These are phyloP conservation scores for Apiospora pterosperma DNA, from an alignment of 2,329 filamentous ascomycete species.

Conservation along the genomic window DNA sequence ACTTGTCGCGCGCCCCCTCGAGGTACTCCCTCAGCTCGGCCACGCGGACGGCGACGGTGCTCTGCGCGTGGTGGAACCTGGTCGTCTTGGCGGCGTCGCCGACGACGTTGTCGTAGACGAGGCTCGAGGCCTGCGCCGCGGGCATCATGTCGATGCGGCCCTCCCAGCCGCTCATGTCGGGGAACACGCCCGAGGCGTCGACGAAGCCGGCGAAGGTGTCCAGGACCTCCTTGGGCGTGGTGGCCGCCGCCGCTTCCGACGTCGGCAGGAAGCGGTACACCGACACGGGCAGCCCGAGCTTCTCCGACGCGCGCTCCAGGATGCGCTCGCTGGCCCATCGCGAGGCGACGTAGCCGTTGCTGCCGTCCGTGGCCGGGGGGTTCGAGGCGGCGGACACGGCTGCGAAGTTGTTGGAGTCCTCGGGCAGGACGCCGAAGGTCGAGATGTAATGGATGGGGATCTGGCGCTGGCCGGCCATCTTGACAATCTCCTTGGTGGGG, in stretches of 20 bases:
- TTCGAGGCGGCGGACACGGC: background rate
- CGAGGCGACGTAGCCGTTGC: slow-evolving; percentile 29
- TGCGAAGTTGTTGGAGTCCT: too few species aligned
- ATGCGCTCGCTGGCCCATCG: slow-evolving; percentile 32
- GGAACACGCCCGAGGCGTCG: background rate
- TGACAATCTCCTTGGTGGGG: slow-evolving; percentile 25
- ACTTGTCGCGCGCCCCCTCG: background rate
- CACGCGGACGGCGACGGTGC: background rate
- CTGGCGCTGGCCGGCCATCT: slow-evolving; percentile 16
- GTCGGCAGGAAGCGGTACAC: too few species aligned
- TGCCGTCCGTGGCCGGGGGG: slow-evolving; percentile 15
- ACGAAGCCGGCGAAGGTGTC: slow-evolving; percentile 3
- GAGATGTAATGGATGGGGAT: slow-evolving; percentile 35
- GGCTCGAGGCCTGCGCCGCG: background rate
- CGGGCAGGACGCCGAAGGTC: slow-evolving; percentile 15
- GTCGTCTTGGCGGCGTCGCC: background rate
- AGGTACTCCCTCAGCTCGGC: background rate
- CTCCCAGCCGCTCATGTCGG: slow-evolving; percentile 9
- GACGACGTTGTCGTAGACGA: slow-evolving; percentile 5
- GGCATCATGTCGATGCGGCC: slow-evolving; percentile 12
- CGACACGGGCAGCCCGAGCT: slow-evolving; percentile 15
- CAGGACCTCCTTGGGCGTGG: background rate
- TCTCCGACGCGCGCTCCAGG: slow-evolving; percentile 21
- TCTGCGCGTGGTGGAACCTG: background rate
- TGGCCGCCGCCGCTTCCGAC: too few species aligned